Evolutionary conservation across 805 yeast genomes (phyloP).

Genomic region (Debaryomyces tyrocola): DNA sequence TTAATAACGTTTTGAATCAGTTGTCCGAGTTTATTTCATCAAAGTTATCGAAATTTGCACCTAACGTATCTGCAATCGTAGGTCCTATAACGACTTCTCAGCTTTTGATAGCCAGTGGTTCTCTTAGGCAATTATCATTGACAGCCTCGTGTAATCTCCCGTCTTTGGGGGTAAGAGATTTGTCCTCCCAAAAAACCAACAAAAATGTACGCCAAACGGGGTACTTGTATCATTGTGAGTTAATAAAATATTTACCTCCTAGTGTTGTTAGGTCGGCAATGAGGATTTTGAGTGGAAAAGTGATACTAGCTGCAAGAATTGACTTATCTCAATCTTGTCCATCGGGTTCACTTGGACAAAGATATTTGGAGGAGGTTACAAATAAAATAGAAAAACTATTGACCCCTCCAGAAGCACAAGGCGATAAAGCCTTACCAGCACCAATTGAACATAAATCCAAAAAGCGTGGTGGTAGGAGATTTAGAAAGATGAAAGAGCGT

Average conservation of each 20-base stretch:
- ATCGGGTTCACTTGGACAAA: conserved; percentile 56
- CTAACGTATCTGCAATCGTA: conserved; percentile 71
- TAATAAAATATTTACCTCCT: conserved; percentile 59
- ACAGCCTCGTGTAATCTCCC: conserved; percentile 86
- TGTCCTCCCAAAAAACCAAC: conserved; percentile 27
- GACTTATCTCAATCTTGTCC: conserved; percentile 51
- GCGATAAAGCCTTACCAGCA: conserved; percentile 63
- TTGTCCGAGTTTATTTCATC: conserved; percentile 57
- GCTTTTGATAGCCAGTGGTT: conserved; percentile 67
- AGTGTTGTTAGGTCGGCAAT: conserved; percentile 66
- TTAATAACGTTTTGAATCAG: conserved; percentile 42
- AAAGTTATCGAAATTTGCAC: conserved; percentile 64
- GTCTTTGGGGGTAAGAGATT: conserved; percentile 60
- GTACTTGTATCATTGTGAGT: conserved; percentile 57
- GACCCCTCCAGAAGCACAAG: conserved; percentile 70
- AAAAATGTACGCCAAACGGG: conserved; percentile 65
- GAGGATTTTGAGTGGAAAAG: conserved; percentile 76
- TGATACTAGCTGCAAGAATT: conserved; percentile 78
- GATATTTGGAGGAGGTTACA: conserved; percentile 60
- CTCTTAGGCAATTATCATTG: conserved; percentile 59
- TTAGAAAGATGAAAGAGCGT: conserved; percentile 78
- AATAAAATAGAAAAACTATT: conserved; percentile 67
- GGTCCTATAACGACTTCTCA: conserved; percentile 76
- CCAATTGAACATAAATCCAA: conserved; percentile 78
- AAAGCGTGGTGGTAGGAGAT: conserved; percentile 81